phyloP scores from a whole-genome alignment of 345 rosid genomes.

The Lumnitzera littorea region DNA sequence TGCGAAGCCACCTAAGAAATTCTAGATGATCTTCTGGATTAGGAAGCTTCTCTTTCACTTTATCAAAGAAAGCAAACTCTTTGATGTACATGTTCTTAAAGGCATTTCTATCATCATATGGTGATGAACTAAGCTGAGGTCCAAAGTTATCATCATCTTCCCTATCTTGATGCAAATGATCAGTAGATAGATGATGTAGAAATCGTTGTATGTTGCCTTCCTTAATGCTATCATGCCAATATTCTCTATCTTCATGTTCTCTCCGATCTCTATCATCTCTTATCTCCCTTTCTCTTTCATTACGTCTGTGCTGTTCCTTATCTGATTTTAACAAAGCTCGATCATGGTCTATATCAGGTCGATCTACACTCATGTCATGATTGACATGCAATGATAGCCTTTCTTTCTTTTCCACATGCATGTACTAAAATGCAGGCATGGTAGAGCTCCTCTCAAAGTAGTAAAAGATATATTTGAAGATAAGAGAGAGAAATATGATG shows the following conservation, averaged over 20 bases:
- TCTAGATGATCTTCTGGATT: conserved; percentile 65
- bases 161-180: conserved; percentile 47
- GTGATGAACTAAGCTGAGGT: conserved; percentile 38
- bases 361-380: conserved; percentile 46
- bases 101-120: conserved; percentile 61
- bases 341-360: conserved; percentile 51
- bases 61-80: conserved; percentile 74
- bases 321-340: conserved; percentile 41
- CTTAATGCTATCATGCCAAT: conserved; percentile 51
- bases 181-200: conserved; percentile 33
- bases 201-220: conserved; percentile 50
- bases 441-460: conserved; percentile 66
- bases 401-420: conserved; percentile 71
- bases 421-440: conserved; percentile 42
- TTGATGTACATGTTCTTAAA: conserved; percentile 49
- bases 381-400: conserved; percentile 45
- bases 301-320: conserved; percentile 62
- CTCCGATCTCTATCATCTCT: conserved; percentile 68
- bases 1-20: conserved; percentile 78
- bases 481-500: conserved; percentile 77
- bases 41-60: conserved; percentile 68
- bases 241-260: conserved; percentile 48
- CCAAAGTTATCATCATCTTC: conserved; percentile 53
- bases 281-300: conserved; percentile 63
- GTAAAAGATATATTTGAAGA: conserved; percentile 87